Evolutionary conservation across 495 filamentous ascomycete species (phyloP).

Genomic region (Trichoderma orchidacearum): DNA sequence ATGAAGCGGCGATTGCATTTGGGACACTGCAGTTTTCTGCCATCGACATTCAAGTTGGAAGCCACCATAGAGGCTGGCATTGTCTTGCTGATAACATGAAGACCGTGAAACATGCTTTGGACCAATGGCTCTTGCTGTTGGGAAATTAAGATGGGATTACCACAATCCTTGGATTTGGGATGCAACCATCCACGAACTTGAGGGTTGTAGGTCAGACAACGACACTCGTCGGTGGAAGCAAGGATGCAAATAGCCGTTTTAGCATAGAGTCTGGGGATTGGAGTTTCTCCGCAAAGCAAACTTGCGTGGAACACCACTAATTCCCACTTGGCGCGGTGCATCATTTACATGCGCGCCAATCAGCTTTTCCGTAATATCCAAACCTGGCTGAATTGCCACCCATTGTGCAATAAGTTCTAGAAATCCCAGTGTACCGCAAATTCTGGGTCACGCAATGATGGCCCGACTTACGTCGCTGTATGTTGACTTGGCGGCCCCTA

Average conservation of each 20-base stretch:
- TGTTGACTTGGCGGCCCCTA: not conserved
- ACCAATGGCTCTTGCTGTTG: not conserved
- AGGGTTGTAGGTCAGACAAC: not conserved
- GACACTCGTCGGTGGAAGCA: not conserved
- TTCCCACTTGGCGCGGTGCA: not conserved
- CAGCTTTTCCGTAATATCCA: not conserved
- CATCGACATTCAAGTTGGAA: not conserved
- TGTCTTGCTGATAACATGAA: not conserved
- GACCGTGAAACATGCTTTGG: not conserved
- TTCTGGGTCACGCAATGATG: not conserved
- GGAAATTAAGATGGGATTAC: too few species aligned
- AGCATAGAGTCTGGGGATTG: not conserved
- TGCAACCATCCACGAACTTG: not conserved
- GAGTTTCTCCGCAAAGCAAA: not conserved
- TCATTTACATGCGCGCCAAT: not conserved
- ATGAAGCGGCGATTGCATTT: conserved; percentile 46
- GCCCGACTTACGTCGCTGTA: not conserved
- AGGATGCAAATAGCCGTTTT: not conserved
- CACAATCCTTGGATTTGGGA: not conserved
- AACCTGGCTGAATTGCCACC: not conserved
- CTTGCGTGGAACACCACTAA: not conserved
- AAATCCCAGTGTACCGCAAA: not conserved
- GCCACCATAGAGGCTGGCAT: not conserved
- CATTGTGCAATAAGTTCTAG: not conserved
- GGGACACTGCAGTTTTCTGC: conserved; percentile 27